Conservation (phyloP, 345 rosid genomes). For the Trapa incisa region DNA sequence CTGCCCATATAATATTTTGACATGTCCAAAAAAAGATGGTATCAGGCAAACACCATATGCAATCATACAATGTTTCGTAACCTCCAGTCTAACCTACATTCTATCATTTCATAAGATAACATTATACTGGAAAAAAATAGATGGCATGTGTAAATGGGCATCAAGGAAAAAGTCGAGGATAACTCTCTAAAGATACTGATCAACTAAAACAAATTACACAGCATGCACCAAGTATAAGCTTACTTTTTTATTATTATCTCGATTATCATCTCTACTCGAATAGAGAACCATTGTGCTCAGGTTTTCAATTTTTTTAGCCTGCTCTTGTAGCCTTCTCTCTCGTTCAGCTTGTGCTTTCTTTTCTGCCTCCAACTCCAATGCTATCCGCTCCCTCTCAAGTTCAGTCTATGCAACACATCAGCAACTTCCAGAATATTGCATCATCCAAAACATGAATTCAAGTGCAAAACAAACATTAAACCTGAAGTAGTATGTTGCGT, state of each 20-base stretch:
- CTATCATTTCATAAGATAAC: background rate
- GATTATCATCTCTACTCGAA: conserved; percentile 65
- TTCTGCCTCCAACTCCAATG: conserved; percentile 92
- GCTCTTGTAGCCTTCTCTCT: conserved; percentile 83
- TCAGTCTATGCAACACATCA: conserved; percentile 44
- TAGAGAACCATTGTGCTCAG: conserved; percentile 79
- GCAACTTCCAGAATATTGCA: conserved; percentile 6
- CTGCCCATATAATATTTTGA: background rate
- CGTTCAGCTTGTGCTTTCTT: conserved; percentile 88
- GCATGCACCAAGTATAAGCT: background rate
- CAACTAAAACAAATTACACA: background rate
- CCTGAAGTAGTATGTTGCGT: conserved; percentile 83
- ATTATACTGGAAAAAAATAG: background rate
- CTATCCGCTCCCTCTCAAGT: conserved; percentile 83
- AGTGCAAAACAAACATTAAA: conserved; percentile 14
- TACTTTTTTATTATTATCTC: conserved; percentile 60
- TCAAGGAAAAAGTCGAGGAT: background rate
- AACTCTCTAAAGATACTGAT: background rate
- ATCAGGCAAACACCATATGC: background rate
- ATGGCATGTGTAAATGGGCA: background rate
- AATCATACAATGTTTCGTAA: background rate
- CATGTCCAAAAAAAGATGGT: background rate
- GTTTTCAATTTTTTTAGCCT: conserved; percentile 79
- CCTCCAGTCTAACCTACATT: background rate
- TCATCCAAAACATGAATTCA: background rate